Evolutionary conservation across 352 stramenopile species (phyloP).

Genomic region (Globisporangium barbulae): DNA sequence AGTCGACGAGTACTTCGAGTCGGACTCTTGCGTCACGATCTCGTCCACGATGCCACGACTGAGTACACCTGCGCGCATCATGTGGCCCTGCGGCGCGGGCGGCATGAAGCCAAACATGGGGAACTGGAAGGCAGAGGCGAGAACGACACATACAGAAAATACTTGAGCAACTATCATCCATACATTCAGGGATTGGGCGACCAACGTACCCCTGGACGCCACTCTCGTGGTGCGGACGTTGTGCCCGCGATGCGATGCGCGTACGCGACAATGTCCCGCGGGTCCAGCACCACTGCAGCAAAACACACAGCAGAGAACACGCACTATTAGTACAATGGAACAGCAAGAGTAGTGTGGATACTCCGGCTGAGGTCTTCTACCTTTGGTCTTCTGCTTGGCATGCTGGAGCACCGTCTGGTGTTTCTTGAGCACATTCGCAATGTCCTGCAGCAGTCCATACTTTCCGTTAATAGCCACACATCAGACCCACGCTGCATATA

Average conservation of each 20-base stretch:
- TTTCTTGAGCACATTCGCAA: constrained; percentile 66
- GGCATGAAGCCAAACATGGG: constrained; percentile 88
- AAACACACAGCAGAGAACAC: constrained; percentile 6
- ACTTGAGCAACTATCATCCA: no score
- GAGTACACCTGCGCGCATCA: constrained; percentile 82
- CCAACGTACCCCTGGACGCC: constrained; percentile 66
- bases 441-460: constrained; percentile 23
- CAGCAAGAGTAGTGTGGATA: neutral
- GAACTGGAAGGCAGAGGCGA: constrained; percentile 32
- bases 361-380: constrained; percentile 10
- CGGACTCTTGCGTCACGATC: constrained; percentile 67
- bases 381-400: constrained; percentile 54
- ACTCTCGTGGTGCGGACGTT: constrained; percentile 68
- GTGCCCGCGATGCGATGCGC: constrained; percentile 78
- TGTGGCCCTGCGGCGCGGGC: constrained; percentile 77
- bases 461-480: neutral
- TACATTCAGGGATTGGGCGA: no score
- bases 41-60: constrained; percentile 78
- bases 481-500: neutral
- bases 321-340: neutral
- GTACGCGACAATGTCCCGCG: constrained; percentile 72
- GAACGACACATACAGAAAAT: no score
- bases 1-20: constrained; percentile 58
- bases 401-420: constrained; percentile 57
- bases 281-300: constrained; percentile 54